Base-by-base conservation (phyloP, 106 monocot genomes). In the Chionographis japonica region DNA sequence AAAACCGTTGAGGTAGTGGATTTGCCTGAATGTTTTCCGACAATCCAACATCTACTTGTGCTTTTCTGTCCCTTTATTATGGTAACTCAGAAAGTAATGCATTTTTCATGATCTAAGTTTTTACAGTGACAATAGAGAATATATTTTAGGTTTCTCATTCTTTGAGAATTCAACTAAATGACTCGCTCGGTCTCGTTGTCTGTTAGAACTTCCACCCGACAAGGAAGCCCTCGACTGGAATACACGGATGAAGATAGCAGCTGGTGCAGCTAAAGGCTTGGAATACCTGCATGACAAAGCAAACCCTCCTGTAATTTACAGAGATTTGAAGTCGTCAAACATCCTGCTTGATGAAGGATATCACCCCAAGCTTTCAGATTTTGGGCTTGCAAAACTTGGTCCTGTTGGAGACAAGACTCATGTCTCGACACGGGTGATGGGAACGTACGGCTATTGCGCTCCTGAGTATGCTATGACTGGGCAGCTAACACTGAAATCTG, bases 381-480 rank as follows among this genome's bases (percentile, higher is more conserved):
- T 88, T 75, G 88, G 88, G n/a, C 88, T 88, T 12, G 88, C 88
- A 20, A 88, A 88, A 73, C 73, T 88, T 62, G 88, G 88, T 63
- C 88, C 88, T 35, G 88, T 88, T 53, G 88, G 88, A 61, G 88
- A 88, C 61, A 84, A 88, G 59, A 84, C 88, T 51, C 88, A 88
- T 53, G 88, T 88, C 58, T 88, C 88, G 35, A 88, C 88, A 17
- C 65, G 88, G 18, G 84, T 88, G 36, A 88, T 88, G 88, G 88
- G 88, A 65, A 88, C 88, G n/a, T 84, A 84, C 69, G 88, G 88
- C 8, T 88, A 88, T 40, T 88, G 88, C 71, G 88, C 88, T 10
- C 88, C 88, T 61, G 88, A 88, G 43, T 88, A 88, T 66, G 88
- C 88, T 41, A 84, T 88, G 88, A 88, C 88, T 14, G 88, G 88